A percentile compares a stretch with the other conserved stretches of the same genome.
Conservation (phyloP, 2,329 filamentous ascomycete species). For the Aspergillus tanneri region DNA sequence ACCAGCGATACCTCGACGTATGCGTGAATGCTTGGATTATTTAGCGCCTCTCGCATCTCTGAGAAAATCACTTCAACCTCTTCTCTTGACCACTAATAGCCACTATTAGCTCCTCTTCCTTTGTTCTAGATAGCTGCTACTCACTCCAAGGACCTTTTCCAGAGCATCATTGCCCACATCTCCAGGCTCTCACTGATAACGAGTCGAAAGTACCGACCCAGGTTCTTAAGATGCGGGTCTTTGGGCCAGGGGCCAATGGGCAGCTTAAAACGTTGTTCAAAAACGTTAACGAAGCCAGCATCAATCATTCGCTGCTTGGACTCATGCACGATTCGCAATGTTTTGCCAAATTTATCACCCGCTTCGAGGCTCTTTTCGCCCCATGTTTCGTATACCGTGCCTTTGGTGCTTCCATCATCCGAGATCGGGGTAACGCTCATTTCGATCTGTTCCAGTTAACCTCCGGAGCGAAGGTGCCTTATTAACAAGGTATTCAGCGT, state of each 20-base stretch:
- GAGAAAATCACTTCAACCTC: no score
- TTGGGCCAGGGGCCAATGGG: not conserved
- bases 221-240: not conserved
- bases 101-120: no score
- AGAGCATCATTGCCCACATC: no score
- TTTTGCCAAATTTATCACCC: conserved; percentile 20
- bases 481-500: no score
- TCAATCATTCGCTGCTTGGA: conserved; percentile 15
- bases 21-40: no score
- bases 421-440: conserved; percentile 25
- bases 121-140: no score
- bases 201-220: no score
- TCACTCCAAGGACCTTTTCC: no score
- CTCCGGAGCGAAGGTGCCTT: conserved; percentile 23
- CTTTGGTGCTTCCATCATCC: conserved; percentile 13
- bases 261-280: conserved; percentile 8
- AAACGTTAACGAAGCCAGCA: conserved; percentile 26
- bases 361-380: conserved; percentile 10
- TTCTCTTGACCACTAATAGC: no score
- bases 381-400: conserved; percentile 13
- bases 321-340: conserved; percentile 30
- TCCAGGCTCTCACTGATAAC: no score
- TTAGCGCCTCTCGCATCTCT: no score
- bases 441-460: conserved; percentile 41
- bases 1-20: no score